phyloP scores from a whole-genome alignment of 805 yeast genomes.

The Cyberlindnera japonica region DNA sequence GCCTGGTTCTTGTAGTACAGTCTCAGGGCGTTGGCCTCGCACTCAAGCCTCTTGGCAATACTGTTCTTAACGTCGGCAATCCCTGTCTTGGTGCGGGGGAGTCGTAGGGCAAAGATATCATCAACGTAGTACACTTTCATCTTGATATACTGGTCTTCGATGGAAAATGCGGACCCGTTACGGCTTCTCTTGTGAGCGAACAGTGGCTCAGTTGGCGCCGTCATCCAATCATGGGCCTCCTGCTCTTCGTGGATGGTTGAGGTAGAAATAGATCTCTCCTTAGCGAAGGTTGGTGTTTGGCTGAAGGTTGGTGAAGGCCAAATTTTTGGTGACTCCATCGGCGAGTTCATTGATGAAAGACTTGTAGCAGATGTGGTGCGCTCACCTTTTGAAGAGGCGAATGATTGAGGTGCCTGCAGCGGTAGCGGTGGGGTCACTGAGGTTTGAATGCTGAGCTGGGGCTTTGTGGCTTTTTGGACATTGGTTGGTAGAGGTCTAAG shows the following conservation, averaged over 20 bases:
- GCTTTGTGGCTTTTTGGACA: conserved; percentile 3
- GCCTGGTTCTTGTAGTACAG: conserved; percentile 19
- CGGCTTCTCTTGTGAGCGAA: conserved; percentile 1
- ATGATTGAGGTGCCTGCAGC: conserved; percentile 11
- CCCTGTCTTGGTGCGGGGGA: conserved; percentile 3
- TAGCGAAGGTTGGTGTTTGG: conserved; percentile 3
- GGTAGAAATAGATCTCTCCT: conserved; percentile 9
- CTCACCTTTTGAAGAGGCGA: background rate
- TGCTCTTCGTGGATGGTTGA: conserved; percentile 13
- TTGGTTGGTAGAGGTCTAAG: conserved; percentile 23
- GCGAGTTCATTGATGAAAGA: conserved; percentile 1
- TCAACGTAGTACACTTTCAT: conserved; percentile 23
- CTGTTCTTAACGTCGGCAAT: conserved; percentile 16
- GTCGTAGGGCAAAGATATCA: conserved; percentile 27
- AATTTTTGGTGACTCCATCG: conserved; percentile 15
- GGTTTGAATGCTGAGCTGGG: conserved; percentile 20
- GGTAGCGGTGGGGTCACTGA: conserved; percentile 27
- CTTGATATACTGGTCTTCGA: conserved; percentile 10
- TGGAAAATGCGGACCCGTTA: background rate
- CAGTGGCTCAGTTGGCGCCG: conserved; percentile 15
- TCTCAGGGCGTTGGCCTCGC: conserved; percentile 14
- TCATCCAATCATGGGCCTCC: conserved; percentile 15
- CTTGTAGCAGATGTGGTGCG: conserved; percentile 2
- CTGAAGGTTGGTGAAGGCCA: conserved; percentile 24
- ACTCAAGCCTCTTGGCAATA: conserved; percentile 25